These are phyloP conservation scores for Acer negundo DNA, from an alignment of 345 rosid genomes.

Conservation along the genomic window DNA sequence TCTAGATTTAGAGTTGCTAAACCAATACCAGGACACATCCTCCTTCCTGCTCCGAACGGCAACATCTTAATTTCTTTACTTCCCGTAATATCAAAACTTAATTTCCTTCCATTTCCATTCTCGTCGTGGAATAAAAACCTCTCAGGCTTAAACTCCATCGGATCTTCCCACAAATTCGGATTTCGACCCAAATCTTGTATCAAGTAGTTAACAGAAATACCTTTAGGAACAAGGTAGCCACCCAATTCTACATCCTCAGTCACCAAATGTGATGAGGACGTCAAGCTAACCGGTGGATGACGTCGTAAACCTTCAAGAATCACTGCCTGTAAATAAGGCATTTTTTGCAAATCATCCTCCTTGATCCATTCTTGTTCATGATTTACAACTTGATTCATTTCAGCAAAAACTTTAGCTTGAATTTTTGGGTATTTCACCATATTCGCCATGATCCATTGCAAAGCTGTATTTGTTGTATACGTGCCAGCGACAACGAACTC, in stretches of 20 bases:
- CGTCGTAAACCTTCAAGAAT: conserved; percentile 18
- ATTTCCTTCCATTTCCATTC: not conserved
- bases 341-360: conserved; percentile 16
- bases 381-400: conserved; percentile 19
- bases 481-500: conserved; percentile 26
- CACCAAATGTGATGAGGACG: not conserved
- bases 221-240: conserved; percentile 21
- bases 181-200: conserved; percentile 28
- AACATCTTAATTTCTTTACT: not conserved
- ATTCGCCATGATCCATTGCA: conserved; percentile 30
- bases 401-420: conserved; percentile 14
- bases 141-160: too few relatives aligned
- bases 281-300: conserved; percentile 11
- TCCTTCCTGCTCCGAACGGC: conserved; percentile 27
- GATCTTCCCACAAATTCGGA: conserved; percentile 17
- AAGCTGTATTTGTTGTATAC: conserved; percentile 12
- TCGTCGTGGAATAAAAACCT: not conserved
- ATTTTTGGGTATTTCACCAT: conserved; percentile 22
- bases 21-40: conserved; percentile 28
- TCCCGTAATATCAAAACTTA: conserved; percentile 11
- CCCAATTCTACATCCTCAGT: conserved; percentile 13
- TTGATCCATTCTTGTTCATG: not conserved
- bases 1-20: conserved; percentile 25
- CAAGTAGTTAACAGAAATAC: conserved; percentile 25
- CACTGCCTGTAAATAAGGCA: conserved; percentile 18